phyloP scores from a whole-genome alignment of 176 grass and related monocot species.

The Aechmea fasciata region DNA sequence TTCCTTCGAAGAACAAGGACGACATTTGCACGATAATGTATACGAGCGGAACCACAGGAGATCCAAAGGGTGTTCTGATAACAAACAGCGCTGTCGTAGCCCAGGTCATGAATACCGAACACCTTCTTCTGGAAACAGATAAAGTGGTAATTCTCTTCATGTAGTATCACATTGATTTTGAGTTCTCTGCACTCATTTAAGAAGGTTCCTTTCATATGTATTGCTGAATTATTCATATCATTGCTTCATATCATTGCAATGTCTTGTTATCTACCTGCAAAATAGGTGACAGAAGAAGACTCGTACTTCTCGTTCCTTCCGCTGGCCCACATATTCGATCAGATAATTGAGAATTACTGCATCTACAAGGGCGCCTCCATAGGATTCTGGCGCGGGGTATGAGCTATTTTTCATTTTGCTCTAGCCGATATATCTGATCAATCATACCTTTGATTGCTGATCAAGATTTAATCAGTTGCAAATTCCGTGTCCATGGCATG shows the following conservation, averaged over 20 bases:
- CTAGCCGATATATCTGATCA: neutral
- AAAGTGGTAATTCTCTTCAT: constrained; percentile 55
- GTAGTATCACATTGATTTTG: neutral
- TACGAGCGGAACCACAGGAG: constrained; percentile 90
- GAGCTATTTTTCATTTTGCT: constrained; percentile 7
- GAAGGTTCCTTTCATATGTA: neutral
- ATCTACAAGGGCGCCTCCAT: constrained; percentile 93
- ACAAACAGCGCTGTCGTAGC: constrained; percentile 66
- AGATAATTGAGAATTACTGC: constrained; percentile 88
- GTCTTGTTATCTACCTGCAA: neutral
- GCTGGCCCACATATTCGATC: constrained; percentile 97
- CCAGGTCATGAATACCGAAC: constrained; percentile 62
- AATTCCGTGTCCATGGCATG: too few relatives aligned
- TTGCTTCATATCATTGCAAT: neutral
- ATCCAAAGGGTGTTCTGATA: constrained; percentile 88
- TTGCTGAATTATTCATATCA: neutral
- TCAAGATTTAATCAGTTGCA: neutral
- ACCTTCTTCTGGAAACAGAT: constrained; percentile 70
- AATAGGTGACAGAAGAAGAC: constrained; percentile 73
- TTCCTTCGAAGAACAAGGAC: constrained; percentile 50
- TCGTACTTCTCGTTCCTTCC: constrained; percentile 98
- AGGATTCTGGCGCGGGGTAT: constrained; percentile 98
- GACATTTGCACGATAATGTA: constrained; percentile 95
- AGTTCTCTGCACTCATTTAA: too few relatives aligned
- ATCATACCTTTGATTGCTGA: neutral